Conservation (phyloP, 2,329 filamentous ascomycete genomes). For the Ascochyta koolunga region DNA sequence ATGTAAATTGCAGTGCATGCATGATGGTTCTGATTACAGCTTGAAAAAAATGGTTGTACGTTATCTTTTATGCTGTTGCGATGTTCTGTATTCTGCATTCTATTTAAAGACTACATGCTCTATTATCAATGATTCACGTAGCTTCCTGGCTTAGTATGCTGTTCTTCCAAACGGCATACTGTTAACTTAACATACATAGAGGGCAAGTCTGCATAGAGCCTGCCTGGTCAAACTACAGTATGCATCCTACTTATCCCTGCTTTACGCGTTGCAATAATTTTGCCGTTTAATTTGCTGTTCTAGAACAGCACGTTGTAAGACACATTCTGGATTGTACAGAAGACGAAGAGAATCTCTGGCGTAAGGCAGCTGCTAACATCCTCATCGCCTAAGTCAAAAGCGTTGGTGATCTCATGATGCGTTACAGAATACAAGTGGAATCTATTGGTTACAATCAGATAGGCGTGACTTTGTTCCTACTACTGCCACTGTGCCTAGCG, state of each 20-base stretch:
- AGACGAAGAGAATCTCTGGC: not conserved
- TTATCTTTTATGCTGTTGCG: not conserved
- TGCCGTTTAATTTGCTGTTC: slow-evolving; percentile 1
- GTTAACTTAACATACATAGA: too few relatives aligned
- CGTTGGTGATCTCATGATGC: not conserved
- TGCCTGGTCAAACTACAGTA: too few relatives aligned
- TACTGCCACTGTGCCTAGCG: not conserved
- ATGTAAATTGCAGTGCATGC: not conserved
- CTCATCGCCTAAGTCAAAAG: not conserved
- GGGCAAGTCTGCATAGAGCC: too few relatives aligned
- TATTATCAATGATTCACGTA: too few relatives aligned
- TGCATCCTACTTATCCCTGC: slow-evolving; percentile 2
- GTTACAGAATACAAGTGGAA: not conserved
- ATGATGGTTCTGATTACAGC: not conserved
- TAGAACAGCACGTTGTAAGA: not conserved
- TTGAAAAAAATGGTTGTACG: not conserved
- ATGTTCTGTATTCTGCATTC: not conserved
- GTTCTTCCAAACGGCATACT: too few relatives aligned
- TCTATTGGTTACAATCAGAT: not conserved
- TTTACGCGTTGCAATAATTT: not conserved
- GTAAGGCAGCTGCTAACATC: not conserved
- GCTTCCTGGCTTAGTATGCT: too few relatives aligned
- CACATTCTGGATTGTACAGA: not conserved
- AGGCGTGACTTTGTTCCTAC: not conserved
- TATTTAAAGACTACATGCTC: not conserved